These are phyloP conservation scores for Jimgerdemannia lactiflua DNA, from an alignment of 192 early-diverging fungal genomes.

Conservation along the genomic window DNA sequence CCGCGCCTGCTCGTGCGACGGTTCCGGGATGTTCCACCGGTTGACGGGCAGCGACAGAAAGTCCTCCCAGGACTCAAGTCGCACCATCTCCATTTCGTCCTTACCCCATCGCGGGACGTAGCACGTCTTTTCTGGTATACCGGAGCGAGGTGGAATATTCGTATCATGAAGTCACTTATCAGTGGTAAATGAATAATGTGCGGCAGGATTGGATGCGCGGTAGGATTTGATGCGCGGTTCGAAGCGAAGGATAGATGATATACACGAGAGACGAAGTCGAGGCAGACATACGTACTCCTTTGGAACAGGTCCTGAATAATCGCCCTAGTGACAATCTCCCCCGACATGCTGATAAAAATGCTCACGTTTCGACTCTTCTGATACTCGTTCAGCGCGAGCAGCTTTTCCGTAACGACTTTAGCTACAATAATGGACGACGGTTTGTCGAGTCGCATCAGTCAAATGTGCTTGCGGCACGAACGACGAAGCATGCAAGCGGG, in stretches of 20 bases:
- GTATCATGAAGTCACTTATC: too few relatives aligned
- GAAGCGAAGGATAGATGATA: too few relatives aligned
- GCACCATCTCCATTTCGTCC: constrained; percentile 67
- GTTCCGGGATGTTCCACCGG: constrained; percentile 70
- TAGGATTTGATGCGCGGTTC: not conserved
- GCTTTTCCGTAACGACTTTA: constrained; percentile 16
- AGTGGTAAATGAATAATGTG: not conserved
- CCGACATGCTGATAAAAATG: constrained; percentile 51
- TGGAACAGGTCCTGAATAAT: constrained; percentile 45
- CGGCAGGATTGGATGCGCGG: too few relatives aligned
- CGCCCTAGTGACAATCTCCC: constrained; percentile 43
- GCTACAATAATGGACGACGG: not conserved
- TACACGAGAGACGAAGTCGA: not conserved
- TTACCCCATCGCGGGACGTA: constrained; percentile 52
- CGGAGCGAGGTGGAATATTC: constrained; percentile 3
- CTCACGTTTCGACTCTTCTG: constrained; percentile 41
- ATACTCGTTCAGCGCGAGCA: constrained; percentile 30
- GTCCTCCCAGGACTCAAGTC: constrained; percentile 54
- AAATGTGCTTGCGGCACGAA: not conserved
- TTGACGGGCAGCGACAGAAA: constrained; percentile 57
- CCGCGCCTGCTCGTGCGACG: constrained; percentile 37
- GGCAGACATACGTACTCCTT: constrained; percentile 26
- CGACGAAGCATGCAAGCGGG: not conserved
- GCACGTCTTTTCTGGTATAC: constrained; percentile 39
- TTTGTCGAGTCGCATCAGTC: not conserved